Evolutionary conservation across 1,284 basidiomycete species (phyloP).

Genomic region (Vanrija pseudolonga): DNA sequence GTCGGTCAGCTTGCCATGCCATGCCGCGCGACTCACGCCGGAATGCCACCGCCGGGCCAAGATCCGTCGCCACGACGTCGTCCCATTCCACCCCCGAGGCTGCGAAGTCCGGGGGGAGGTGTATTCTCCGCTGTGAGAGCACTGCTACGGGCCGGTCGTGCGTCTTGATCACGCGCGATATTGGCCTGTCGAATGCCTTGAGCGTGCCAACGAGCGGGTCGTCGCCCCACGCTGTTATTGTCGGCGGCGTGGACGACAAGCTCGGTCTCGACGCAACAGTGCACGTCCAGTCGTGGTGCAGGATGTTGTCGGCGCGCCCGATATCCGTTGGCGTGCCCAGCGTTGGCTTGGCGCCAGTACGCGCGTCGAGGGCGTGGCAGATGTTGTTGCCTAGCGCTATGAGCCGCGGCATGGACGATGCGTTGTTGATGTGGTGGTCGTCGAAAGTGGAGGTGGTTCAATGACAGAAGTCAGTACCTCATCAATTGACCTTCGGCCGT

Average conservation of each 20-base stretch:
- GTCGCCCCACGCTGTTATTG: not conserved
- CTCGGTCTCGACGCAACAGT: not conserved
- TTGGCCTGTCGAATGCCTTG: no score
- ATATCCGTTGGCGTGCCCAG: not conserved
- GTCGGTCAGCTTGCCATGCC: not conserved
- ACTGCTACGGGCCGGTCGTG: not conserved
- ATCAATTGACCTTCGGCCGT: no score
- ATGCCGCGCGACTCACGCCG: not conserved
- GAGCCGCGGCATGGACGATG: not conserved
- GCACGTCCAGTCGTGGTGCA: not conserved
- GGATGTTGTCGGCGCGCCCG: not conserved
- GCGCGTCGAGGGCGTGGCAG: not conserved
- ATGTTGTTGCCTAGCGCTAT: not conserved
- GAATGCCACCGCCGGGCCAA: constrained; percentile 3
- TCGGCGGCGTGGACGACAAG: no score
- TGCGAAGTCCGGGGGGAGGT: not conserved
- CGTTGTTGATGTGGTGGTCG: no score
- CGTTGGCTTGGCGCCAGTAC: no score
- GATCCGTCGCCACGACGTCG: constrained; percentile 20
- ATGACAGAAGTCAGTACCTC: no score
- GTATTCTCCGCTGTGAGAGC: not conserved
- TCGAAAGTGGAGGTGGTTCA: no score
- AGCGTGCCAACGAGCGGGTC: not conserved
- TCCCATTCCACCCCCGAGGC: constrained; percentile 7
- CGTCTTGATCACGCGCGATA: not conserved